phyloP scores from a whole-genome alignment of 148 eudicot genomes.

The Bassia scoparia region DNA sequence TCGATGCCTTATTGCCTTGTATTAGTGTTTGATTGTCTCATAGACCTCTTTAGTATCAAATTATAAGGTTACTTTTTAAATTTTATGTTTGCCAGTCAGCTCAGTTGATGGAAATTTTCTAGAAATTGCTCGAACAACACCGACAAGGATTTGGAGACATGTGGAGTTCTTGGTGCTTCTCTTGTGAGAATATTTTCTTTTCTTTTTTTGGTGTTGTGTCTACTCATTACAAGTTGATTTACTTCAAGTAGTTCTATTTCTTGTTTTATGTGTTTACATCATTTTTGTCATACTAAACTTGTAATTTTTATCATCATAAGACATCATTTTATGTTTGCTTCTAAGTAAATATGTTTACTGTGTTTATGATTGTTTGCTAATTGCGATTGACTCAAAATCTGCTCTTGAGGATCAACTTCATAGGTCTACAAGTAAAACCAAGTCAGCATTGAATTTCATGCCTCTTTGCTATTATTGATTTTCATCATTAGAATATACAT shows the following conservation, averaged over 20 bases:
- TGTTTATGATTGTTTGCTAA: no score
- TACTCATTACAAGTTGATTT: not conserved
- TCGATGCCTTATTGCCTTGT: not conserved
- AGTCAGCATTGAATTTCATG: no score
- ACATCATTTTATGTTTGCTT: no score
- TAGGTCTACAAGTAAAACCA: no score
- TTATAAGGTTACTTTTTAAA: not conserved
- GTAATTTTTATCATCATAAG: not conserved
- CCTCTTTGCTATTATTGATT: not conserved
- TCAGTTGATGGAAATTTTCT: constrained; percentile 57
- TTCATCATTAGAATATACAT: not conserved
- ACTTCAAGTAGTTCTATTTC: not conserved
- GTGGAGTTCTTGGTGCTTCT: constrained; percentile 82
- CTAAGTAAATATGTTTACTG: no score
- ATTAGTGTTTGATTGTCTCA: not conserved
- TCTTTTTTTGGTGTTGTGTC: not conserved
- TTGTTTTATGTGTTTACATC: not conserved
- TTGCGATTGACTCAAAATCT: not conserved
- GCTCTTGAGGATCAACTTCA: not conserved
- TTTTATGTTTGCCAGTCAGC: constrained; percentile 37
- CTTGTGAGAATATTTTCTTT: constrained; percentile 44
- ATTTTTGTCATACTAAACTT: not conserved
- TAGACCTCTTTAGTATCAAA: not conserved
- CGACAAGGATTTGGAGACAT: constrained; percentile 67
- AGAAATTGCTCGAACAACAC: constrained; percentile 57